Conservation (phyloP, 371 early-diverging fungal genomes). For the Conidiobolus incongruus region DNA sequence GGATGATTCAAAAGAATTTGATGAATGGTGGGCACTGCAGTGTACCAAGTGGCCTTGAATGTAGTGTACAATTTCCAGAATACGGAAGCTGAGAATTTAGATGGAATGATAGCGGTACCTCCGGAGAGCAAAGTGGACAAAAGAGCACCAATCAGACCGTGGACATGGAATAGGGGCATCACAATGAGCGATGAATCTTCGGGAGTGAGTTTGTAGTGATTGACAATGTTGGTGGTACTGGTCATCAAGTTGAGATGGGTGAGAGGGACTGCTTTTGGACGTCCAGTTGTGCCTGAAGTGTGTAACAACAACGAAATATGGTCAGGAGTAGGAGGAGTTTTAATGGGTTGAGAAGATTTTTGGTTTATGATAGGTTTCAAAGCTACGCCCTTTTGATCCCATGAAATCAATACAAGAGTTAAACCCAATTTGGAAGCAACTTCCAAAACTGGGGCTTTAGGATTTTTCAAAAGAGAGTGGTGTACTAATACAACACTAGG, state of each 20-base stretch:
- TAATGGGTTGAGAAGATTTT: not conserved
- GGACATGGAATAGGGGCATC: constrained; percentile 87
- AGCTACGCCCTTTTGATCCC: constrained; percentile 13
- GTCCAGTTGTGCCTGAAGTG: constrained; percentile 63
- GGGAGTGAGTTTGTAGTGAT: constrained; percentile 34
- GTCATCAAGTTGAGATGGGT: constrained; percentile 53
- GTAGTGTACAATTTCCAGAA: constrained; percentile 56
- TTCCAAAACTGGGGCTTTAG: not conserved
- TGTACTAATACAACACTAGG: constrained; percentile 38
- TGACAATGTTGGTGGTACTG: constrained; percentile 45
- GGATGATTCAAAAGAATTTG: constrained; percentile 46
- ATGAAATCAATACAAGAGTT: constrained; percentile 24
- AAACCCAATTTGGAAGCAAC: constrained; percentile 32
- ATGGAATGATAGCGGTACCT: constrained; percentile 56
- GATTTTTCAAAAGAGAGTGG: not conserved
- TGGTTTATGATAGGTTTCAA: not conserved
- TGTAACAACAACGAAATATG: constrained; percentile 53
- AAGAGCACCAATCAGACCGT: constrained; percentile 60
- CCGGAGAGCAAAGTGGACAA: constrained; percentile 52
- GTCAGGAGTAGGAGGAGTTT: constrained; percentile 12
- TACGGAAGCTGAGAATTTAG: constrained; percentile 45
- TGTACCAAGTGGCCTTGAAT: constrained; percentile 44
- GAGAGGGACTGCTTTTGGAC: constrained; percentile 73
- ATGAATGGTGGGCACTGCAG: constrained; percentile 80
- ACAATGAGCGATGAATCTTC: constrained; percentile 46